These are phyloP conservation scores for Melampsora allii-populina DNA, from an alignment of 1,284 basidiomycete species.

Conservation along the genomic window DNA sequence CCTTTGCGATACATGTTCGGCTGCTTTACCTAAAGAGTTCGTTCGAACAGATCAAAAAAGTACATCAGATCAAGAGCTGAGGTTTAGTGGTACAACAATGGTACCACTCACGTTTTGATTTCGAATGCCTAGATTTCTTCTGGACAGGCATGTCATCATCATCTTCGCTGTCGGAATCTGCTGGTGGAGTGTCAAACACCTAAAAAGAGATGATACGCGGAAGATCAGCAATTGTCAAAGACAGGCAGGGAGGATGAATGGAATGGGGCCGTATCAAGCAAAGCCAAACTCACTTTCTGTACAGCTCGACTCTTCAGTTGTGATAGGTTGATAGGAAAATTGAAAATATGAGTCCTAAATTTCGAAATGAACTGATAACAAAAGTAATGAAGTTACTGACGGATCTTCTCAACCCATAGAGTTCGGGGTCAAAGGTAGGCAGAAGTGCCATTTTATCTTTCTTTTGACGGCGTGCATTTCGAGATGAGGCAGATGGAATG, in stretches of 20 bases:
- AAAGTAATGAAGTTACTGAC: constrained; percentile 9
- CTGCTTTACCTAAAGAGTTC: neutral
- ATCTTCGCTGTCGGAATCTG: neutral
- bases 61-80: neutral
- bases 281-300: constrained; percentile 33
- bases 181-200: constrained; percentile 3
- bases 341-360: neutral
- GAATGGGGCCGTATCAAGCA: neutral
- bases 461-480: constrained; percentile 8
- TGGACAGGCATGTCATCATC: neutral
- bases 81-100: neutral
- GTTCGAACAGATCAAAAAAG: neutral
- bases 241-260: neutral
- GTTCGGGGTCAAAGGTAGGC: constrained; percentile 31
- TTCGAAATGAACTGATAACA: neutral
- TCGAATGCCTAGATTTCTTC: constrained; percentile 1
- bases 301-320: constrained; percentile 21
- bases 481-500: constrained; percentile 8
- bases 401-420: constrained; percentile 43
- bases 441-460: constrained; percentile 10
- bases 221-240: neutral
- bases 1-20: neutral
- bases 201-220: neutral
- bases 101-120: neutral
- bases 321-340: neutral